A percentile compares a stretch with the other conserved stretches of the same genome.
Evolutionary conservation across 192 early-diverging fungal genomes (phyloP).

Genomic region (Podila minutissima): DNA sequence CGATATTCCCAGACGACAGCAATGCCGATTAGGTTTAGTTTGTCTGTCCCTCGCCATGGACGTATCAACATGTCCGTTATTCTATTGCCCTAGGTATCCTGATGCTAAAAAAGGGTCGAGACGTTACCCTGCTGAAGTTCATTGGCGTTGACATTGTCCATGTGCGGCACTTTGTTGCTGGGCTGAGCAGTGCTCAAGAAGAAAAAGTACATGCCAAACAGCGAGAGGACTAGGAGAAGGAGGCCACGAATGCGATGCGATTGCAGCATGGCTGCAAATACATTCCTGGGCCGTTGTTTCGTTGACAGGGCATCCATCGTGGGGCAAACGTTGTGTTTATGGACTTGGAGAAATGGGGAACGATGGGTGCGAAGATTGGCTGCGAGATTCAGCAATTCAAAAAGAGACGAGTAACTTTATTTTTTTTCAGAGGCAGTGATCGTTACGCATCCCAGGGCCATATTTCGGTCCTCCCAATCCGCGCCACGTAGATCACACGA

Average conservation of each 20-base stretch:
- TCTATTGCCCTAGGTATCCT: neutral
- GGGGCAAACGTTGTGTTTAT: neutral
- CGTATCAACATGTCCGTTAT: no score
- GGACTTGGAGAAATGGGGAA: neutral
- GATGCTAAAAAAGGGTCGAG: neutral
- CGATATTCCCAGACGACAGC: neutral
- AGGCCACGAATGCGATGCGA: slow-evolving; percentile 35
- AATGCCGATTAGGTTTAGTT: no score
- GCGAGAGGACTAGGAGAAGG: neutral
- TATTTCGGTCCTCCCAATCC: slow-evolving; percentile 60
- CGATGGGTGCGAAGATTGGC: neutral
- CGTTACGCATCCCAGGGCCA: slow-evolving; percentile 30
- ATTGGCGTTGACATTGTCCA: neutral
- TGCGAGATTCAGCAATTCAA: neutral
- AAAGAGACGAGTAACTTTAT: neutral
- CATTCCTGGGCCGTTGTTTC: slow-evolving; percentile 12
- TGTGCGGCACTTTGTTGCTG: neutral
- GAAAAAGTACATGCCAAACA: slow-evolving; percentile 25
- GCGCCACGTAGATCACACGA: slow-evolving; percentile 56
- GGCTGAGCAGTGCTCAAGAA: slow-evolving; percentile 12
- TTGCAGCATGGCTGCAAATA: slow-evolving; percentile 19
- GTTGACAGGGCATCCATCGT: slow-evolving; percentile 32
- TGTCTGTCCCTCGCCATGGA: no score
- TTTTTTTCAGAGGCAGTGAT: neutral
- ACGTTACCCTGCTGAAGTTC: neutral